Conservation (phyloP, 2,329 filamentous ascomycete species). For the Microsporum ferrugineum region DNA sequence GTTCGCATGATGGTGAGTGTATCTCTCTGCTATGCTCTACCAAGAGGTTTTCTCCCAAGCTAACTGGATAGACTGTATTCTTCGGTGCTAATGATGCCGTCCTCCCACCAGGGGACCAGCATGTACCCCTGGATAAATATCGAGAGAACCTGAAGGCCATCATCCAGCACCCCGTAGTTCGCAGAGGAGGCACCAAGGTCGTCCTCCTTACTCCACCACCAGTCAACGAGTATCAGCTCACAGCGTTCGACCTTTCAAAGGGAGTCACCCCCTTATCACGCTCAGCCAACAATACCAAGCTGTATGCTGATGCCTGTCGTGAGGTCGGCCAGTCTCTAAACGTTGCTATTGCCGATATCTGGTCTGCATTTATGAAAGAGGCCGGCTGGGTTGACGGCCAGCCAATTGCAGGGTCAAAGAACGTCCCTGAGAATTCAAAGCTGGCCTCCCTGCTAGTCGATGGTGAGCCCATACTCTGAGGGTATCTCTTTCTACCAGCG, state of each 20-base stretch:
- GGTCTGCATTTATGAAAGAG: slow-evolving; percentile 61
- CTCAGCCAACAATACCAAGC: slow-evolving; percentile 51
- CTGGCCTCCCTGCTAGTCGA: slow-evolving; percentile 44
- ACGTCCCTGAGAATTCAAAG: slow-evolving; percentile 47
- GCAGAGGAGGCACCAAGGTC: slow-evolving; percentile 61
- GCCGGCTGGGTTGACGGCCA: slow-evolving; percentile 43
- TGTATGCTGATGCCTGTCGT: slow-evolving; percentile 55
- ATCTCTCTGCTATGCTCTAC: neutral
- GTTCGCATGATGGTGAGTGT: slow-evolving; percentile 34
- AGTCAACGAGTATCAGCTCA: slow-evolving; percentile 60
- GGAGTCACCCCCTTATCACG: slow-evolving; percentile 37
- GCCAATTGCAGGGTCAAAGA: slow-evolving; percentile 45
- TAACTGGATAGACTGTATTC: slow-evolving; percentile 51
- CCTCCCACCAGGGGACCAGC: slow-evolving; percentile 56
- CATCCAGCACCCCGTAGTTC: slow-evolving; percentile 57
- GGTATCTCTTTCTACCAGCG: neutral
- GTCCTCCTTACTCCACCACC: slow-evolving; percentile 70
- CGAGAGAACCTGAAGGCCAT: slow-evolving; percentile 60
- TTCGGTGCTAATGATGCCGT: slow-evolving; percentile 87
- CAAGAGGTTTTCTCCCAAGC: no score
- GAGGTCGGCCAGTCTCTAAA: slow-evolving; percentile 45
- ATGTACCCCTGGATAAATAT: slow-evolving; percentile 67
- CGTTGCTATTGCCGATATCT: slow-evolving; percentile 65
- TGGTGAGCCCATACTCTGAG: slow-evolving; percentile 34
- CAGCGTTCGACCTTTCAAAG: slow-evolving; percentile 37